Base-by-base conservation (phyloP, 768 basidiomycete species). In the Dacryopinax primogenitus region DNA sequence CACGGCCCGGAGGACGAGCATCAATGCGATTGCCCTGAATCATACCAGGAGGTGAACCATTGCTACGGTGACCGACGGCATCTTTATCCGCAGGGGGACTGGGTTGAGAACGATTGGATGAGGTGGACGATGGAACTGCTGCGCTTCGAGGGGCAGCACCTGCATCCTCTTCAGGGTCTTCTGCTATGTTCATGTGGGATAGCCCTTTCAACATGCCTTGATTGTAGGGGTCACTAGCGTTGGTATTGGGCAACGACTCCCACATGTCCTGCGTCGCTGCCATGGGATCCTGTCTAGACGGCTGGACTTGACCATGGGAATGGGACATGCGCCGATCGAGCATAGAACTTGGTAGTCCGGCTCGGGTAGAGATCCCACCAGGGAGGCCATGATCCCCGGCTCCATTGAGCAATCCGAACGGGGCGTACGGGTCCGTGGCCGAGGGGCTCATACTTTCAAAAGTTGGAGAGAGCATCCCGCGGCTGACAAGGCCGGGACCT, bases 191-290 rank as follows among this genome's bases (percentile, higher is more conserved):
- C 51, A 58, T 58, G 51, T 30, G 51, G 32, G 51, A 58, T 6
- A 58, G 11, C 9, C 51, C 51, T 30, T 58, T 58, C 26, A 58
- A 7, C 26, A 58, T 30, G 51, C 51, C 51, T 32, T 58, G 51
- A 18, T 58, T 58, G 51, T 58, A 58, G 9, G 26, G 26, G 9
- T 58, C 51, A 18, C 32, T 58, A 3, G 51, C 51, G 21, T 58
- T 58, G 3, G 51, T 58, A 18, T 58, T 58, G 51, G 51, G 51
- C 23, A 58, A 30, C 15, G 51, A 58, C 21, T 58, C 51, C 51
- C 51, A 58, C 51, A 58, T 58, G 51, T 58, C 51, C 30, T 58
- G 51, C 4, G 51, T 58, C 26, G 51, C 51, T 3, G 51, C 51
- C 51, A 58, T 58, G 15, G 51, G 51, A 30, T 58, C 51, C 51